Evolutionary conservation across 176 grass and related monocot genomes (phyloP), one percentile per base, ranked within the genome.

Genomic region (Triticum aestivum): DNA sequence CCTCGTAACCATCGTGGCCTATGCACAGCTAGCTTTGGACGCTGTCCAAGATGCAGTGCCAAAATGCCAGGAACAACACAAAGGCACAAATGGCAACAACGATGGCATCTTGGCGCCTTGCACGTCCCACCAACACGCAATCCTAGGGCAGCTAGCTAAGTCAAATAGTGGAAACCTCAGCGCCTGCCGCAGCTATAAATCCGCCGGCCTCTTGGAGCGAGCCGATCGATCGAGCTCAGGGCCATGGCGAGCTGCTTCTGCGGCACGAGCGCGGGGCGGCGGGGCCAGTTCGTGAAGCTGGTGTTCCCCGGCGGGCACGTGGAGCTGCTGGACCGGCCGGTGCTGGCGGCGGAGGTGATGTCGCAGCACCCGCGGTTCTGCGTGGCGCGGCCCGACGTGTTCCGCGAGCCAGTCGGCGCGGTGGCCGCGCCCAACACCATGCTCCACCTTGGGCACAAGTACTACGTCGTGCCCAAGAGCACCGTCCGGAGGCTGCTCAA

Each of bases 291-390:
- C 37, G 91, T 90, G 42, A 88, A 88, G 88, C 83, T 93, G 72
- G 88, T 93, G 67, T 90, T 88, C 66, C 88, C 85, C 1, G 91
- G 91, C 6, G 85, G 88, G 65, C 85, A 90, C 52, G 78, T 90
- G 17, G 91, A 90, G 73, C 59, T 93, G 85, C 83, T 90, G 17
- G 85, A 93, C 78, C 65, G 73, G 21, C 78, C 91, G 6, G 84
- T 87, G 78, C 47, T 69, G 62, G 91, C 91, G 7, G 78, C 78
- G 37, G 82, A 90, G 78, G 83, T 93, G 82, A 88, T 93, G 88
- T 41, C 54, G 82, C 42, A 42, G 78, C 88, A 93, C 77, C 88
- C 88, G 30, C 85, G 82, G 70, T 93, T 87, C 85, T 93, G 78
- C 65, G 91, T 93, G 21, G 68, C 91, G 27, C 84, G 70, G 0